Evolutionary conservation across 306 rosid genomes (phyloP).

Genomic region (Chamaecrista fasciculata): DNA sequence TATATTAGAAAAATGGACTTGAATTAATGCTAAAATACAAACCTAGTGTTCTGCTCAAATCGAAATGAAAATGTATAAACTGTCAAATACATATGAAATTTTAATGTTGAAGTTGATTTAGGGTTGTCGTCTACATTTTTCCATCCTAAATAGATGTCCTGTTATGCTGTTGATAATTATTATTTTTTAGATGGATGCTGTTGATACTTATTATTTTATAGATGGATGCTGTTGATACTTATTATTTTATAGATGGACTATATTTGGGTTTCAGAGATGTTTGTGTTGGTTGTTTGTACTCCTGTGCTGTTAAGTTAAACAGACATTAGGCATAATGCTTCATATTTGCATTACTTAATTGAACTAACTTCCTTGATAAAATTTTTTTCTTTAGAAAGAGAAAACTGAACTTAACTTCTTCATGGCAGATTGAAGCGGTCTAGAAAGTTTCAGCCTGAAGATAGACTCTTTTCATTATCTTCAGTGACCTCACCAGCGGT

Average conservation of each 20-base stretch:
- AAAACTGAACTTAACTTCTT: slow-evolving; percentile 29
- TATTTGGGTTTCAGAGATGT: not conserved
- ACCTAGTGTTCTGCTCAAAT: not conserved
- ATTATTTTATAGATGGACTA: not conserved
- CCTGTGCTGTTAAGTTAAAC: not conserved
- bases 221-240: slow-evolving; percentile 6
- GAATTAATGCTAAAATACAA: not conserved
- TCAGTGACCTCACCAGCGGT: slow-evolving; percentile 98
- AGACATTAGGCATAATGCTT: not conserved
- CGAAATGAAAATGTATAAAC: not conserved
- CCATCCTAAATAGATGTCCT: slow-evolving; percentile 20
- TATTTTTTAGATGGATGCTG: slow-evolving; percentile 1
- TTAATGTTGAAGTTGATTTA: slow-evolving; percentile 1
- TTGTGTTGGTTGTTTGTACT: slow-evolving; percentile 1
- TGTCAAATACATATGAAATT: not conserved
- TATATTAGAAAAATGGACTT: slow-evolving; percentile 4
- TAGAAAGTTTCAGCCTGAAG: slow-evolving; percentile 98
- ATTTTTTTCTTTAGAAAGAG: too few species aligned
- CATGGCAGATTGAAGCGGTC: slow-evolving; percentile 93
- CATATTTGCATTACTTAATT: slow-evolving; percentile 29
- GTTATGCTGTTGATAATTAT: not conserved
- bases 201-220: not conserved
- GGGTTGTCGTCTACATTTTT: not conserved
- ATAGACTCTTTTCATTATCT: slow-evolving; percentile 93
- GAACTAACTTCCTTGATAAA: too few species aligned